Evolutionary conservation across 2,329 filamentous ascomycete species (phyloP).

Genomic region (Pseudogymnoascus destructans): DNA sequence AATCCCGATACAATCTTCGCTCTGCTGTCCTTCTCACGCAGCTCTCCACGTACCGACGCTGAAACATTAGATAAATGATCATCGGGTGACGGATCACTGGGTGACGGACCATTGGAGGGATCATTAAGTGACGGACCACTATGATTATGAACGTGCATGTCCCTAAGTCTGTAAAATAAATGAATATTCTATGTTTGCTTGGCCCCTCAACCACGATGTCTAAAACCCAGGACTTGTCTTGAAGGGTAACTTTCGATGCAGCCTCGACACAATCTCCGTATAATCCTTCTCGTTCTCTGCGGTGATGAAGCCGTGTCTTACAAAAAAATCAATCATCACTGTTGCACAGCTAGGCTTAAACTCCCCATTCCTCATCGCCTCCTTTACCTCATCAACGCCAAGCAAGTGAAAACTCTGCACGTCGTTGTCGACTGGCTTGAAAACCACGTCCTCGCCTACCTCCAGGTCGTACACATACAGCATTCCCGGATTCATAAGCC

Average conservation of each 20-base stretch:
- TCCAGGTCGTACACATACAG: constrained; percentile 70
- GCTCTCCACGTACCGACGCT: neutral
- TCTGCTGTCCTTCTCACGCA: constrained; percentile 19
- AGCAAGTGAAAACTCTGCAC: constrained; percentile 63
- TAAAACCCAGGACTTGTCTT: neutral
- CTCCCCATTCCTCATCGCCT: constrained; percentile 49
- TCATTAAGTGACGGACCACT: no score
- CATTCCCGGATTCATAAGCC: constrained; percentile 49
- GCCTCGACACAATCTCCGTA: constrained; percentile 45
- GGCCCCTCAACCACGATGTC: neutral
- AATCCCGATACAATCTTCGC: constrained; percentile 19
- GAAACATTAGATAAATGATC: no score
- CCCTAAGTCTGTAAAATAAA: neutral
- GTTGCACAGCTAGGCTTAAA: constrained; percentile 79
- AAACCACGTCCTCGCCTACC: constrained; percentile 42
- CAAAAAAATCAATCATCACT: constrained; percentile 69
- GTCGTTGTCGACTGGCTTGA: constrained; percentile 61
- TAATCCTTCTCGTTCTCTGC: constrained; percentile 60
- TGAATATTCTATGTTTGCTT: neutral
- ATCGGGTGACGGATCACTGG: no score
- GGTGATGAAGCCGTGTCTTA: constrained; percentile 63
- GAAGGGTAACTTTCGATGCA: constrained; percentile 29
- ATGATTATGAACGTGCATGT: no score
- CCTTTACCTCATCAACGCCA: constrained; percentile 45
- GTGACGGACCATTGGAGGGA: no score